Base-by-base conservation (phyloP, 306 rosid genomes). In the Argentina anserina region DNA sequence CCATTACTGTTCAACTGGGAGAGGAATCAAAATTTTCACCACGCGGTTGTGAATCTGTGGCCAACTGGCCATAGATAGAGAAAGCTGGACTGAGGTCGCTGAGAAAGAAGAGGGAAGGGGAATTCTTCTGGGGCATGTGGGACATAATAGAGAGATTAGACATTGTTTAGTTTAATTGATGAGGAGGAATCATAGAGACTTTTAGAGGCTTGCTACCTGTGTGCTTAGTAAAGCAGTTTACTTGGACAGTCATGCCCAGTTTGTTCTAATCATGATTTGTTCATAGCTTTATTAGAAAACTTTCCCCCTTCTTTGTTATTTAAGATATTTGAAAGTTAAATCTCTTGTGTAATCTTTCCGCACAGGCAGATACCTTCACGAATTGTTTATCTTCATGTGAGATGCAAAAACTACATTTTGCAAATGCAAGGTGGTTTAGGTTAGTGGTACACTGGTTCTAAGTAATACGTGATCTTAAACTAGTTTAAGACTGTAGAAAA, bases 21-120 rank as follows among this genome's bases (percentile, higher is more conserved):
- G n/a, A n/a, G n/a, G 55, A 71, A 18, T 53, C 65, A 71, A 71
- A 0, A 3, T 12, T 56, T 60, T 15, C 17, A 28, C 41, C 75
- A 58, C 9, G 67, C 67, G 75, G 67, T 41, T 13, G 67, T 40
- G 41, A 11, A 56, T 41, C 41, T 26, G 31, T 9, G 66, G 65
- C 40, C 67, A 41, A 17, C n/a, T 9, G 66, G 65, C 40, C 67
- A 41, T 17, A 14, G 10, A 9, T 0, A 17, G 26, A 18, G 66
- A 61, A 61, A 33, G 66, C 42, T 15, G 66, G 41, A 7, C 8
- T 58, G n/a, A 61, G 42, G 12, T 52, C 28, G 17, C 14, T 2
- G 10, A 7, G 28, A 25, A 56, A 53, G 17, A 53, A 9, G 60
- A 53, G 6, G 52, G 36, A 25, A 53, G 12, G 53, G 25, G 7